phyloP scores from a whole-genome alignment of 345 rosid genomes.

The Luvunga scandens region DNA sequence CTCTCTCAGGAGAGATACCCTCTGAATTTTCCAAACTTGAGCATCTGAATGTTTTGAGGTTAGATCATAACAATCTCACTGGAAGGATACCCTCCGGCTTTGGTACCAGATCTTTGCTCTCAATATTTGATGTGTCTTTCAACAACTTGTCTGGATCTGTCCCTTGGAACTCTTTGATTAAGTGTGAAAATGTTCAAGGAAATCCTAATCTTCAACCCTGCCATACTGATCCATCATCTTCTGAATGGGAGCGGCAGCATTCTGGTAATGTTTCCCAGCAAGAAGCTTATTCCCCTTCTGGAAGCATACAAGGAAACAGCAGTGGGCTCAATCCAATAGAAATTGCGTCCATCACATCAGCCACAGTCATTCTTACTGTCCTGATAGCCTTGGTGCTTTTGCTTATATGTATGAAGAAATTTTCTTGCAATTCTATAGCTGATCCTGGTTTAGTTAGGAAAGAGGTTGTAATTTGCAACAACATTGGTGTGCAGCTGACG shows the following conservation, averaged over 20 bases:
- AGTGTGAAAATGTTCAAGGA: conserved; percentile 37
- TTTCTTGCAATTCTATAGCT: conserved; percentile 29
- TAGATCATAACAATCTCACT: conserved; percentile 40
- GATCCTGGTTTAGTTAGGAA: conserved; percentile 36
- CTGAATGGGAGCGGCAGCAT: conserved; percentile 35
- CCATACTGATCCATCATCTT: conserved; percentile 18
- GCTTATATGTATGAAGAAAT: conserved; percentile 36
- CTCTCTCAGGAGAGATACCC: conserved; percentile 42
- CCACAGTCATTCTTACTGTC: conserved; percentile 30
- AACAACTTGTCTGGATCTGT: conserved; percentile 51
- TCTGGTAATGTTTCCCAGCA: conserved; percentile 35
- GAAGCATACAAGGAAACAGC: conserved; percentile 18
- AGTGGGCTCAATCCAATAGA: conserved; percentile 36
- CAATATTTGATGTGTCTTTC: conserved; percentile 49
- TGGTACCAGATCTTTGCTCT: conserved; percentile 31
- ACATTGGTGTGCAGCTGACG: conserved; percentile 38
- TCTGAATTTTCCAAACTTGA: conserved; percentile 32
- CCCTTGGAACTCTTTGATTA: conserved; percentile 29
- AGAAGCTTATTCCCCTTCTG: conserved; percentile 26
- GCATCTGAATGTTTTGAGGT: conserved; percentile 36
- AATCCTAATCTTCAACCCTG: conserved; percentile 43
- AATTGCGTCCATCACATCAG: conserved; percentile 40
- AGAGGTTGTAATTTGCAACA: conserved; percentile 41
- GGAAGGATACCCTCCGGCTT: conserved; percentile 45
- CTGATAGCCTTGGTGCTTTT: conserved; percentile 31